These are phyloP conservation scores for Xanthoceras sorbifolium DNA, from an alignment of 345 rosid genomes.

Conservation along the genomic window DNA sequence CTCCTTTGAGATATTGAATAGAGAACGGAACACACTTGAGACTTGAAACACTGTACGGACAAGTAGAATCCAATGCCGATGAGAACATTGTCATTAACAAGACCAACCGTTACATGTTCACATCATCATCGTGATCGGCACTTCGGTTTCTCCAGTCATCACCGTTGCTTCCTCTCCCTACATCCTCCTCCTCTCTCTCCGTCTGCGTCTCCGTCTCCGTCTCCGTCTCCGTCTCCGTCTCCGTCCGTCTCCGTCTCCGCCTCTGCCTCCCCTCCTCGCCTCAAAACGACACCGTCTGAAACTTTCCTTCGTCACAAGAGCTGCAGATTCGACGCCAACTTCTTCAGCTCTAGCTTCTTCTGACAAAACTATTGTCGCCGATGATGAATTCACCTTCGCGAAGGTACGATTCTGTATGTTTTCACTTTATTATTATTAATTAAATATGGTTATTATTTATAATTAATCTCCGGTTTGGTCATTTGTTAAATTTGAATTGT, in stretches of 20 bases:
- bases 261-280: no score
- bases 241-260: no score
- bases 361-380: slow-evolving; percentile 53
- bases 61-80: slow-evolving; percentile 20
- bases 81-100: slow-evolving; percentile 37
- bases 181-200: slow-evolving; percentile 31
- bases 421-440: neutral
- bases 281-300: slow-evolving; percentile 24
- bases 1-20: neutral
- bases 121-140: slow-evolving; percentile 20
- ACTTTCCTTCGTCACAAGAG: slow-evolving; percentile 39
- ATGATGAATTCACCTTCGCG: slow-evolving; percentile 76
- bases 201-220: no score
- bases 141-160: slow-evolving; percentile 22
- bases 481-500: no score
- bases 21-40: no score
- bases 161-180: slow-evolving; percentile 33
- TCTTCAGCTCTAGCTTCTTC: slow-evolving; percentile 43
- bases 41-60: neutral
- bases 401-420: slow-evolving; percentile 55
- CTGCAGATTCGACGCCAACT: slow-evolving; percentile 76
- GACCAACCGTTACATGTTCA: slow-evolving; percentile 29
- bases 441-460: neutral
- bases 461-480: no score
- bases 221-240: no score